Evolutionary conservation across 164 flowering plant genomes (phyloP), one percentile per base, ranked within the genome.

Genomic region (Piper longum): DNA sequence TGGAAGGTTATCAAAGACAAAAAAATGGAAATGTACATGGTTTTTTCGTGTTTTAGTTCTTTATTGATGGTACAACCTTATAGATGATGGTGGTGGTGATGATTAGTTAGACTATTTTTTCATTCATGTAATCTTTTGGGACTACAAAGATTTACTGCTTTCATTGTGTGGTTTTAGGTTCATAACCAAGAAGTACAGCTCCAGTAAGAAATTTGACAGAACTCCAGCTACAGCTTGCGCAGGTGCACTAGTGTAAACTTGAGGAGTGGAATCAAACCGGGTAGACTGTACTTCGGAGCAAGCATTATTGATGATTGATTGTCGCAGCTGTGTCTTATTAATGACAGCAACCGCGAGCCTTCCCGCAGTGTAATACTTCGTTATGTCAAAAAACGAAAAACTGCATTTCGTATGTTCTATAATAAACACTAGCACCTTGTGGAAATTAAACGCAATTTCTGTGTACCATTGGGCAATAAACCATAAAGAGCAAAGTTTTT

Each of bases 131-230:
- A 43, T 3, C 41, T 19, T n/a, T 36, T 16, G 48, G 11, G 61
- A 51, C 14, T 26, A 12, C 3, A 12, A 18, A 57, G 52, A 54
- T n/a, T 16, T 44, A 17, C 11, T 40, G 40, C 39, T 7, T 7
- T 19, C 16, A 39, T 52, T 13, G 48, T 41, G 60, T 67, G 43
- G 41, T 71, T 72, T 65, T 84, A 93, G 98, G 76, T 93, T 93
- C 79, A 80, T 88, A 68, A 90, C 98, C 68, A 84, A 82, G 82
- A 93, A 93, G 68, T 85, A 83, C 78, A 93, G 96, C 75, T 74
- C 86, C 7, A 79, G 66, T 74, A 87, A 79, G 67, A 79, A 72
- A 61, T 65, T 72, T 5, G 80, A 72, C 71, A 74, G 73, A 57
- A 75, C 84, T 61, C 93, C 96, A 51, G 91, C 77, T 26, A 87